Base-by-base conservation (phyloP, 352 stramenopile genomes). In the Thalassiosira livingstoniorum region DNA sequence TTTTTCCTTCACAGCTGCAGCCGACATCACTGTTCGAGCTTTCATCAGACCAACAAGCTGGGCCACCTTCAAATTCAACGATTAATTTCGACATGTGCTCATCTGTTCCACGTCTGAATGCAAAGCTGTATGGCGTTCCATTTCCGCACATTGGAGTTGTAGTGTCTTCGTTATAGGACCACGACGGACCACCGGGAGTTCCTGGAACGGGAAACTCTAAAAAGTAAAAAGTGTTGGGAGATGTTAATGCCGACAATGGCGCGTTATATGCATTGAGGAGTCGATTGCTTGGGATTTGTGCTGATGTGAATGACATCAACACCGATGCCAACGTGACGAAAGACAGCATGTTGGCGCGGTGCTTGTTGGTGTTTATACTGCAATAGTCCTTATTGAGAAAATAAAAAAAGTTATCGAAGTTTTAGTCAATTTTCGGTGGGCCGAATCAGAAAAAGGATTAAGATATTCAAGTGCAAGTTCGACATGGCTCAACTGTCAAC, bases 91-190 rank as follows among this genome's bases (percentile, higher is more conserved):
- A 25, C 2, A 62, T 1, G 32, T 82, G 64, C 1, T 7, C 65
- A 42, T 82, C 55, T 15, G 65, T 62, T 21, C 75, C 75, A 34
- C 68, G 64, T 1, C 65, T 51, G 35, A 82, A 71, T 29, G 78
- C 21, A 31, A 82, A 82, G 66, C 75, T 77, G 65, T 72, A 82
- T 1, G 75, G 65, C 31, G 65, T 72, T 27, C 55, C 75, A 69
- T 82, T 55, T 4, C 25, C 25, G 35, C 75, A 82, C 47, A 58
- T 58, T 11, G 47, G 47, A 23, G 27, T 29, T 27, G 21, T n/a
- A 4, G 4, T 29, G 27, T 15, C 5, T 10, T 58, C 27, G 47
- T 27, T 58, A 7, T n/a, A 7, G 11, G 11, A 10, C n/a, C n/a
- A n/a, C n/a, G n/a, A n/a, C n/a, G n/a, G n/a, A n/a, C n/a, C n/a